Evolutionary conservation across 768 basidiomycete genomes (phyloP), one percentile per base, ranked within the genome.

Genomic region (Hemileccinum rubropunctum): DNA sequence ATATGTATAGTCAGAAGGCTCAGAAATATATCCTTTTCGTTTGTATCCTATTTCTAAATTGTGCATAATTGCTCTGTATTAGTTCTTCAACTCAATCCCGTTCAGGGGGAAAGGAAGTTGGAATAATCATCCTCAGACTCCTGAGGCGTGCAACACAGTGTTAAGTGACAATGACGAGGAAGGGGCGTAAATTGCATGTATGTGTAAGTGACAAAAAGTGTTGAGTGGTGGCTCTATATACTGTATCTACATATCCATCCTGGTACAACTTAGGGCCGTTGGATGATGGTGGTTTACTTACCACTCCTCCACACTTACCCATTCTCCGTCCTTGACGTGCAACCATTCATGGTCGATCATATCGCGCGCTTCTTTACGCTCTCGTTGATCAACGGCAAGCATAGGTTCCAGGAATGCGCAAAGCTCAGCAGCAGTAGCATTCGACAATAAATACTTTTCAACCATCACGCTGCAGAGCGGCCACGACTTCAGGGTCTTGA

Each of bases 391-490:
- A 48, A 84, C 68, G 27, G 76, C 71, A 54, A 92, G 76, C 91
- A 91, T 91, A 26, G 88, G 88, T 56, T 76, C 74, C 53, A 92
- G 67, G 66, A 91, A 91, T 21, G 71, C 66, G 59, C 84, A 87
- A 18, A 91, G 68, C 28, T 74, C 70, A 23, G 64, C 63, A 9
- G 88, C 78, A 48, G 91, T 84, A 13, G 65, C 59, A 33, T 79
- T 76, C 10, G 77, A 70, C 67, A 84, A 86, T 8, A 86, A 71
- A 65, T 97, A 97, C 66, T 95, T 95, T 75, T 97, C 91, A 42
- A 74, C 76, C 82, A 97, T 88, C 56, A 95, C 92, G 20, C 84
- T 82, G 57, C 79, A 74, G 45, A 95, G 73, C 10, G 92, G 86
- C 88, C 89, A 91, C 3, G 82, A 81, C 66, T 88, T 90, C 58